Percentiles rank a stretch among this genome's conserved stretches.
Conservation (phyloP, 2,329 filamentous ascomycete species). For the Fusarium coicis region DNA sequence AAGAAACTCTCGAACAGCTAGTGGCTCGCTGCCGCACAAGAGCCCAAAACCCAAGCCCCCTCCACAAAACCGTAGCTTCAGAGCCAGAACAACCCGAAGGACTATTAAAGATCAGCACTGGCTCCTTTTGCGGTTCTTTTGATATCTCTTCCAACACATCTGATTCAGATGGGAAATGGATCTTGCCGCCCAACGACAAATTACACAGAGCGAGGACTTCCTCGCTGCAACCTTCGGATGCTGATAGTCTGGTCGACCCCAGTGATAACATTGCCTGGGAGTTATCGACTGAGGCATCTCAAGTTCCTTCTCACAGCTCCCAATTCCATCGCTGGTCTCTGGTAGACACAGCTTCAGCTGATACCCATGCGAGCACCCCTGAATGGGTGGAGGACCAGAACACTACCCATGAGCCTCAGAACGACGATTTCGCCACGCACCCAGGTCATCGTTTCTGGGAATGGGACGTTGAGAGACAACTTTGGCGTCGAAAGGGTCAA, state of each 20-base stretch:
- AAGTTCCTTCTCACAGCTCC: neutral
- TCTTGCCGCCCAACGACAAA: neutral
- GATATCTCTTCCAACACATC: neutral
- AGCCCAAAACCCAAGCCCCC: neutral
- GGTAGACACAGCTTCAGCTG: neutral
- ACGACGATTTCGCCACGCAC: slow-evolving; percentile 13
- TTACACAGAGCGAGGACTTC: neutral
- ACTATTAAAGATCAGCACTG: neutral
- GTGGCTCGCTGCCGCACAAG: neutral
- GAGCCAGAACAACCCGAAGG: neutral
- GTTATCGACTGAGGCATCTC: neutral
- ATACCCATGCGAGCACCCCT: neutral
- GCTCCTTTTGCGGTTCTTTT: neutral
- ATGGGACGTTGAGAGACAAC: slow-evolving; percentile 21
- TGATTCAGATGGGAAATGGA: neutral
- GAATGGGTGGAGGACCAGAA: neutral
- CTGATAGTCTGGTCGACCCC: neutral
- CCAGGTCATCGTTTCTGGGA: slow-evolving; percentile 18
- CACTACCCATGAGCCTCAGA: neutral
- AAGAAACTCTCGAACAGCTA: neutral
- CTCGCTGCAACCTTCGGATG: neutral
- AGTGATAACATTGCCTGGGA: neutral
- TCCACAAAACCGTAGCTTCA: neutral
- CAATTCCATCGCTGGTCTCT: neutral
- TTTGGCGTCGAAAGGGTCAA: slow-evolving; percentile 11